Evolutionary conservation across 257 asterid species (phyloP).

Genomic region (Rhazya stricta): DNA sequence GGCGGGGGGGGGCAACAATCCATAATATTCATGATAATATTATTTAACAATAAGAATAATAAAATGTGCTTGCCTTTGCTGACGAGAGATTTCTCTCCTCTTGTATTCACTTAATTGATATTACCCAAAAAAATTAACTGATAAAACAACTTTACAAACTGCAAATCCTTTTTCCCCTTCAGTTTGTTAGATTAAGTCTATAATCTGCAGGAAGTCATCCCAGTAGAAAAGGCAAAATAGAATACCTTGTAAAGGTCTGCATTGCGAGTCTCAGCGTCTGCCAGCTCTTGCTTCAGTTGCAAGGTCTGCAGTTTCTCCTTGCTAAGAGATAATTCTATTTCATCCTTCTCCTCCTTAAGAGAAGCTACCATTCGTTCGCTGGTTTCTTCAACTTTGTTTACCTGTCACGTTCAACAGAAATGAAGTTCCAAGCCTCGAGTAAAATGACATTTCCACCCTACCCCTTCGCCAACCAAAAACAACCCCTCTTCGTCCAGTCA

Average conservation of each 20-base stretch:
- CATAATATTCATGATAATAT: not conserved
- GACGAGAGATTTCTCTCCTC: not conserved
- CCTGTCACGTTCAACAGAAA: constrained; percentile 29
- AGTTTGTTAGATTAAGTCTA: not conserved
- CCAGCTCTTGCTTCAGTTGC: constrained; percentile 66
- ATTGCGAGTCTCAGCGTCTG: constrained; percentile 67
- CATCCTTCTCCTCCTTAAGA: constrained; percentile 66
- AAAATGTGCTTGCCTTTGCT: not conserved
- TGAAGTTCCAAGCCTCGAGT: not conserved
- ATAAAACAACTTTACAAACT: not conserved
- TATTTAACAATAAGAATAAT: not conserved
- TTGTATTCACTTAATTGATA: not conserved
- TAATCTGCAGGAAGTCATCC: constrained; percentile 6
- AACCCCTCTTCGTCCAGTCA: not conserved
- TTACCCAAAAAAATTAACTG: not conserved
- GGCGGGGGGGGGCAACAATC: too few relatives aligned
- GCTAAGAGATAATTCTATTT: constrained; percentile 60
- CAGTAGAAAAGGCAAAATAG: constrained; percentile 19
- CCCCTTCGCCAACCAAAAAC: not conserved
- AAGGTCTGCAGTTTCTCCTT: constrained; percentile 63
- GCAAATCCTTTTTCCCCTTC: not conserved
- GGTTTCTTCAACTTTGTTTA: constrained; percentile 52
- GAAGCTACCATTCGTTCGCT: constrained; percentile 47
- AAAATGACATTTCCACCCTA: not conserved
- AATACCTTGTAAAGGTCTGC: constrained; percentile 77